phyloP scores from a whole-genome alignment of 768 basidiomycete species.

The Inosperma sp. region DNA sequence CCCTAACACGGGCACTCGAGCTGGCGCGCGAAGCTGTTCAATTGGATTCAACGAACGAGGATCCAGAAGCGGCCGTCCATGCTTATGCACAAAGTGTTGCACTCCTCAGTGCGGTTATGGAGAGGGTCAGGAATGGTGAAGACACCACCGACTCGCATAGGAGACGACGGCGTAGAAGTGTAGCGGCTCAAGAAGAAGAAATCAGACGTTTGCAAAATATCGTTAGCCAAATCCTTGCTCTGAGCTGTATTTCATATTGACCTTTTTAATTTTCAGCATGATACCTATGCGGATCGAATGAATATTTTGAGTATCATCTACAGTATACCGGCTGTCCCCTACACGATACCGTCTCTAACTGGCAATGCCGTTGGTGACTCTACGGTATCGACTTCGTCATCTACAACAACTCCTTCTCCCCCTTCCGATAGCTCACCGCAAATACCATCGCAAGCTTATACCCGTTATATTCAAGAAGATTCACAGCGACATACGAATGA shows the following conservation, averaged over 20 bases:
- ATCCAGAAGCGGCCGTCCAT: slow-evolving; percentile 82
- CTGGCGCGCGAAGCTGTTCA: slow-evolving; percentile 87
- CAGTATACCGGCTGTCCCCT: slow-evolving; percentile 73
- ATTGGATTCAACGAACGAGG: slow-evolving; percentile 83
- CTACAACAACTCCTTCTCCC: slow-evolving; percentile 43
- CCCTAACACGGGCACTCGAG: slow-evolving; percentile 80
- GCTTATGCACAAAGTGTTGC: slow-evolving; percentile 87
- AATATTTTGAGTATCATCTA: slow-evolving; percentile 88
- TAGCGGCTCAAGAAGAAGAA: slow-evolving; percentile 90
- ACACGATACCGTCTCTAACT: slow-evolving; percentile 54
- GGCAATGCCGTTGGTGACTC: slow-evolving; percentile 38
- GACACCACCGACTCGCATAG: slow-evolving; percentile 65
- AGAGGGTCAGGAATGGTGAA: slow-evolving; percentile 80
- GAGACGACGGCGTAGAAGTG: slow-evolving; percentile 63
- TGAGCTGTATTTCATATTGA: neutral
- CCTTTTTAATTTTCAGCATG: slow-evolving; percentile 53
- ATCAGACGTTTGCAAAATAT: slow-evolving; percentile 82
- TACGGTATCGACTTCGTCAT: slow-evolving; percentile 45
- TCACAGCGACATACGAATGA: slow-evolving; percentile 16
- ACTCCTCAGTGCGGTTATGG: slow-evolving; percentile 89
- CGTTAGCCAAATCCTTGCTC: slow-evolving; percentile 43
- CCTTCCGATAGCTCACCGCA: slow-evolving; percentile 45
- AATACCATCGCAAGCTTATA: slow-evolving; percentile 32
- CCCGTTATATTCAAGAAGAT: slow-evolving; percentile 38
- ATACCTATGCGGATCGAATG: slow-evolving; percentile 94